Evolutionary conservation across 2,329 filamentous ascomycete genomes (phyloP).

Genomic region (Raffaelea ambrosiae): DNA sequence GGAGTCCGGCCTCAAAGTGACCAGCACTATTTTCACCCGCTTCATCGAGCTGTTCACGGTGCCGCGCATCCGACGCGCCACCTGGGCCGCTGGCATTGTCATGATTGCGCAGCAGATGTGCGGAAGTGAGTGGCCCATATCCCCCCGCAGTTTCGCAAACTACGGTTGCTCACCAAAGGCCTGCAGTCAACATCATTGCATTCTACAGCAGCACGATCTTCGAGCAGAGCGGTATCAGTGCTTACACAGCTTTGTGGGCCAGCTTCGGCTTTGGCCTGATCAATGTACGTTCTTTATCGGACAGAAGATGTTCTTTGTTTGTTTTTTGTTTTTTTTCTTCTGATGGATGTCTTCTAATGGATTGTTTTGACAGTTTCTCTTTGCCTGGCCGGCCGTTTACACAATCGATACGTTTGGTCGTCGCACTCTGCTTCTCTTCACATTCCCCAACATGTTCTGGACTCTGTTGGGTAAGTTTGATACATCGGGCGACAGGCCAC

Average conservation of each 20-base stretch:
- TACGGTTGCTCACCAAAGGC: neutral
- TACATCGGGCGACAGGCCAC: neutral
- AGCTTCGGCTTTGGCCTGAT: constrained; percentile 58
- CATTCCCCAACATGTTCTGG: constrained; percentile 60
- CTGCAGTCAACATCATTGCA: constrained; percentile 60
- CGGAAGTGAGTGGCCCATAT: constrained; percentile 19
- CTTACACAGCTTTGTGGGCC: constrained; percentile 48
- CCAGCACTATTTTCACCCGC: constrained; percentile 51
- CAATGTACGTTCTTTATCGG: constrained; percentile 39
- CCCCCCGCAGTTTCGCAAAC: no score
- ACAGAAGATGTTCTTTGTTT: constrained; percentile 7
- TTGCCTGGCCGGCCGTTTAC: constrained; percentile 55
- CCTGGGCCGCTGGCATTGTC: constrained; percentile 65
- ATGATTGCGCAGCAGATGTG: constrained; percentile 74
- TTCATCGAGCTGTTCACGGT: constrained; percentile 60
- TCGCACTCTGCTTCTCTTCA: constrained; percentile 52
- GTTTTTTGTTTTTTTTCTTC: no score
- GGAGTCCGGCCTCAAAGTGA: constrained; percentile 12
- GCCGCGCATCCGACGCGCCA: constrained; percentile 61
- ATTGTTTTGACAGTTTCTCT: constrained; percentile 32
- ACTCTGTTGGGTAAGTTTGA: neutral
- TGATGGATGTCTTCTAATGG: no score
- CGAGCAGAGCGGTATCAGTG: constrained; percentile 43
- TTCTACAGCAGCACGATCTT: constrained; percentile 65
- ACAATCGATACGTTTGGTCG: constrained; percentile 60